These are phyloP conservation scores for Apiotrichum siamense DNA, from an alignment of 1,284 basidiomycete genomes.

Conservation along the genomic window DNA sequence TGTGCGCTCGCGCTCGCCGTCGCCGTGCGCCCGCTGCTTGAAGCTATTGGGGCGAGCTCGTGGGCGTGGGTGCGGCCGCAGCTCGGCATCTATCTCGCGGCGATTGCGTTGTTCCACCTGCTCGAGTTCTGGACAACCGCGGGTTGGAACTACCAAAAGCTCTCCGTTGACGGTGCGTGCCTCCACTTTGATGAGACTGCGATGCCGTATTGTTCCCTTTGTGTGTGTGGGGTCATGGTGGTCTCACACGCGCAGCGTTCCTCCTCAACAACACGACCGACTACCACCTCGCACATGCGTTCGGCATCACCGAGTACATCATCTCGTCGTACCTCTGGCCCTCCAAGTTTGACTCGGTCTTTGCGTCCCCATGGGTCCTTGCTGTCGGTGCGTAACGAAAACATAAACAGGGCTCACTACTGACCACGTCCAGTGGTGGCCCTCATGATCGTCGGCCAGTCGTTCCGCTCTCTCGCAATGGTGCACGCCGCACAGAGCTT, in stretches of 20 bases:
- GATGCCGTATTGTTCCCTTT: neutral
- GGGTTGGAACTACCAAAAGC: conserved; percentile 87
- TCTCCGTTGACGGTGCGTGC: conserved; percentile 80
- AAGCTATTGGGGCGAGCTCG: conserved; percentile 22
- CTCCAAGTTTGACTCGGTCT: conserved; percentile 23
- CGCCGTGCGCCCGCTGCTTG: conserved; percentile 51
- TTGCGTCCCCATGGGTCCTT: conserved; percentile 44
- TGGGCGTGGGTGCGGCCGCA: conserved; percentile 66
- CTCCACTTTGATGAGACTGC: too few relatives aligned
- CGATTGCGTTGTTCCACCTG: conserved; percentile 85
- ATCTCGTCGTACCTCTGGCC: conserved; percentile 60
- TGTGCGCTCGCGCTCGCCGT: conserved; percentile 38
- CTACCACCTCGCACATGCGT: conserved; percentile 79
- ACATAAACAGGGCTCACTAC: neutral
- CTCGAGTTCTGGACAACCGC: conserved; percentile 92
- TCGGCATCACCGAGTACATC: conserved; percentile 75
- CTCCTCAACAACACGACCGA: conserved; percentile 80
- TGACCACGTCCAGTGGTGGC: conserved; percentile 19
- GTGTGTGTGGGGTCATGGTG: too few relatives aligned
- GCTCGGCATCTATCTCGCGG: conserved; percentile 71
- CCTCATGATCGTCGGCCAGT: conserved; percentile 66
- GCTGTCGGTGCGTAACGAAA: conserved; percentile 14
- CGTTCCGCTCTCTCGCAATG: conserved; percentile 83
- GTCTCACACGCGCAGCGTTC: conserved; percentile 63
- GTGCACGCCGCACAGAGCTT: conserved; percentile 90